phyloP scores from a whole-genome alignment of 371 early-diverging fungal genomes.

The Mucor circinelloides region DNA sequence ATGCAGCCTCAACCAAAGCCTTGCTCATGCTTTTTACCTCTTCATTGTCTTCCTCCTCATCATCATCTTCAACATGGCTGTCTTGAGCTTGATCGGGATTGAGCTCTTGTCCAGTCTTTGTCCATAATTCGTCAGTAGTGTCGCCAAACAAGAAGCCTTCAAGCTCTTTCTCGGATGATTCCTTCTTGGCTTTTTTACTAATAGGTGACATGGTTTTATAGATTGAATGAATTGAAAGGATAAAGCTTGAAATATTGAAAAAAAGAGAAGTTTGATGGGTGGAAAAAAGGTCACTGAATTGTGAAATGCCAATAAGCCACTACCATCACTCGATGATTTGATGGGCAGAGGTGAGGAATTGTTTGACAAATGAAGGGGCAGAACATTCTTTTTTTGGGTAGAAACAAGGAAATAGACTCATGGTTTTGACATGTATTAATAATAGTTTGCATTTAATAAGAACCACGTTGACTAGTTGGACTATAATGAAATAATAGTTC shows the following conservation, averaged over 20 bases:
- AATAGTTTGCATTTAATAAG: too few species aligned
- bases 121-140: constrained; percentile 37
- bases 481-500: too few species aligned
- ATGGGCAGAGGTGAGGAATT: neutral
- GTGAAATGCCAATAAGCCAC: neutral
- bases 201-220: constrained; percentile 16
- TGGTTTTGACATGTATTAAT: too few species aligned
- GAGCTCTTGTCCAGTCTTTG: constrained; percentile 37
- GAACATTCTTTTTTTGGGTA: too few species aligned
- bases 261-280: neutral
- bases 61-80: constrained; percentile 26
- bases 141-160: constrained; percentile 73
- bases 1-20: neutral
- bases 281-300: constrained; percentile 3
- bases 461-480: too few species aligned
- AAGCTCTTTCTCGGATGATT: constrained; percentile 58
- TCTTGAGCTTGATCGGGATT: constrained; percentile 20
- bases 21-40: neutral
- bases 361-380: neutral
- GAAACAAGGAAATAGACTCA: too few species aligned
- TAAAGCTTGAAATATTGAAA: neutral
- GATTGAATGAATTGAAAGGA: neutral
- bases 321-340: neutral
- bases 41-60: constrained; percentile 37
- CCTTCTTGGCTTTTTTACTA: constrained; percentile 28